Conservation (phyloP, 345 rosid genomes). For the Geranium brycei region DNA sequence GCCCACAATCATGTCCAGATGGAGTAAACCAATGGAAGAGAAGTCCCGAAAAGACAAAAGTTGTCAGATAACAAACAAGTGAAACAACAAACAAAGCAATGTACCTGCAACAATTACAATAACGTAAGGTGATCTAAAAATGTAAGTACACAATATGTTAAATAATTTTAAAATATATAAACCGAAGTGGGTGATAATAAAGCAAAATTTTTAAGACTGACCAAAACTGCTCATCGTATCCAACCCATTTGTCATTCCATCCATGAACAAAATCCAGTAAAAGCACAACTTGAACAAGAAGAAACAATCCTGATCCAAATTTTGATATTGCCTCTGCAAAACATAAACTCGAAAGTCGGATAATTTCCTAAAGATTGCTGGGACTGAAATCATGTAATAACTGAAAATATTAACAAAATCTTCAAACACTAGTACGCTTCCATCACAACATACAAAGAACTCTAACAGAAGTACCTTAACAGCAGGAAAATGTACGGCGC, state of each 20-base stretch:
- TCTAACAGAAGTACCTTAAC: background rate
- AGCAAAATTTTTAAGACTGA: slow-evolving; percentile 23
- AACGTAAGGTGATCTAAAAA: background rate
- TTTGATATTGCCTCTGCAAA: slow-evolving; percentile 70
- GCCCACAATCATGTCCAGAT: slow-evolving; percentile 93
- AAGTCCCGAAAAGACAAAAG: slow-evolving; percentile 86
- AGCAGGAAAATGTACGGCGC: background rate
- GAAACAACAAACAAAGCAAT: slow-evolving; percentile 68
- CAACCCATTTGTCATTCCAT: slow-evolving; percentile 99
- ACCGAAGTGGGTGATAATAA: background rate
- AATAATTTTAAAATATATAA: background rate
- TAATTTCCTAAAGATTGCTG: background rate
- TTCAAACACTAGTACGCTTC: background rate
- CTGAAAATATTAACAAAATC: background rate
- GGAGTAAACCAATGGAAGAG: slow-evolving; percentile 97
- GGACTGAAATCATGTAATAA: background rate
- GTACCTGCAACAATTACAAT: slow-evolving; percentile 39
- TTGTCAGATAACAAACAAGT: slow-evolving; percentile 67
- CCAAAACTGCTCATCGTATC: slow-evolving; percentile 96
- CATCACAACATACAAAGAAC: background rate
- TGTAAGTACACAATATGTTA: background rate
- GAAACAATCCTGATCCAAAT: slow-evolving; percentile 94
- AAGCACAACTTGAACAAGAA: slow-evolving; percentile 97
- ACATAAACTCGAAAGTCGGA: slow-evolving; percentile 4
- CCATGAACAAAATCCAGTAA: slow-evolving; percentile 95